Evolutionary conservation across 139 green algal species (phyloP).

Genomic region (Micromonas pusilla): DNA sequence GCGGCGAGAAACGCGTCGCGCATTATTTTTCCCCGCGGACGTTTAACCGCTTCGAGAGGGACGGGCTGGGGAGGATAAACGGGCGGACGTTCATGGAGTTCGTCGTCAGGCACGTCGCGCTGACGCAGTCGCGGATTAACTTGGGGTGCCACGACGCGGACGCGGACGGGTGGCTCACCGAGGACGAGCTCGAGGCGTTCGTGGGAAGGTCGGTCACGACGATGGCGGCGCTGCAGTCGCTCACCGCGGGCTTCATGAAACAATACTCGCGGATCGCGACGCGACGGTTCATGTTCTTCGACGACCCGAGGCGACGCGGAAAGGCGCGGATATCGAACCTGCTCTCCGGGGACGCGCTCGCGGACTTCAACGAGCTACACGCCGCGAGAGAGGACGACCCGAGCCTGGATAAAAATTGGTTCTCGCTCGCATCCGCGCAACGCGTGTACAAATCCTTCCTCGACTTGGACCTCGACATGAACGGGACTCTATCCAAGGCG

Average conservation of each 20-base stretch:
- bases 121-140: slow-evolving; percentile 9
- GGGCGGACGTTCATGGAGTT: not conserved
- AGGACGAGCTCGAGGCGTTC: slow-evolving; percentile 4
- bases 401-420: not conserved
- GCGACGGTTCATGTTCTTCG: slow-evolving; percentile 13
- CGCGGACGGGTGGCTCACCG: not conserved
- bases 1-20: not conserved
- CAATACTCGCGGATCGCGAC: slow-evolving; percentile 9
- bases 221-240: not conserved
- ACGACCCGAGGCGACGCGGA: not conserved
- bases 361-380: not conserved
- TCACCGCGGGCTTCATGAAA: not conserved
- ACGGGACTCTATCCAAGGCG: slow-evolving; percentile 8
- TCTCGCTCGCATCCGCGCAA: slow-evolving; percentile 2
- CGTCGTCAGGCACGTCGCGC: not conserved
- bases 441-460: slow-evolving; percentile 5
- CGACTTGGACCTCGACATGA: slow-evolving; percentile 5
- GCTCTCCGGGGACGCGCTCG: not conserved
- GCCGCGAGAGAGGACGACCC: not conserved
- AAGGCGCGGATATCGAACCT: not conserved
- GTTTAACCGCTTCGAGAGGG: not conserved
- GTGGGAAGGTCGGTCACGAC: not conserved
- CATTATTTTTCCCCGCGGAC: not conserved
- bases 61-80: not conserved
- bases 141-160: slow-evolving; percentile 3